Evolutionary conservation across 2,329 filamentous ascomycete genomes (phyloP).

Genomic region (Drechslerella coelobrocha): DNA sequence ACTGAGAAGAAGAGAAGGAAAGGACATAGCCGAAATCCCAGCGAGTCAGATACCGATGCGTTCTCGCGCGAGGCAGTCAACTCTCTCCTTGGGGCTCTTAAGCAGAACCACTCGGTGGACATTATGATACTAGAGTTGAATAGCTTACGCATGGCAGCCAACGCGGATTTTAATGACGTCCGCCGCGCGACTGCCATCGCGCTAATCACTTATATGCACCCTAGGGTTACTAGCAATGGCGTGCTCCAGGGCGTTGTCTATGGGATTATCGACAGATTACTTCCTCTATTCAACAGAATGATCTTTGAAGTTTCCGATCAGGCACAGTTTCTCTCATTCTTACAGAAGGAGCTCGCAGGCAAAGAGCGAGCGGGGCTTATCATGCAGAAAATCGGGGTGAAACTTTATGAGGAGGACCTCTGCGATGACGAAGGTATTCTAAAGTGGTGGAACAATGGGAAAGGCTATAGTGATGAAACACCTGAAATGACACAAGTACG

Average conservation of each 20-base stretch:
- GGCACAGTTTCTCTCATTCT: conserved; percentile 79
- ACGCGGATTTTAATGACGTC: conserved; percentile 88
- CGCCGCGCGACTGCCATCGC: conserved; percentile 83
- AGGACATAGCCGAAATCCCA: conserved; percentile 11
- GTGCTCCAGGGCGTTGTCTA: conserved; percentile 69
- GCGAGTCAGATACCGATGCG: conserved; percentile 30
- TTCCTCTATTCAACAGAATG: conserved; percentile 67
- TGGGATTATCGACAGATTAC: conserved; percentile 65
- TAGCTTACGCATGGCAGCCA: conserved; percentile 85
- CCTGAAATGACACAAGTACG: conserved; percentile 74
- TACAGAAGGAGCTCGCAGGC: conserved; percentile 79
- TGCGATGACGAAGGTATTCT: conserved; percentile 88
- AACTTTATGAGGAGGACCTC: conserved; percentile 82
- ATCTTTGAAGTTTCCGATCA: conserved; percentile 74
- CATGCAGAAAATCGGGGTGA: conserved; percentile 79
- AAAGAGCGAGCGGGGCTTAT: conserved; percentile 70
- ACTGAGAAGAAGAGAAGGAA: conserved; percentile 9
- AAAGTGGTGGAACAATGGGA: conserved; percentile 82
- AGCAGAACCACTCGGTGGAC: conserved; percentile 53
- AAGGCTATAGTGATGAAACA: conserved; percentile 66
- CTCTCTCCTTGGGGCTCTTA: conserved; percentile 53
- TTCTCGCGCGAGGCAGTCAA: conserved; percentile 51
- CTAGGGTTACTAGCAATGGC: conserved; percentile 69
- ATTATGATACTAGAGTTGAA: conserved; percentile 75
- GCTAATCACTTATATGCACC: conserved; percentile 80